These are phyloP conservation scores for Juglanconis sp. DNA, from an alignment of 2,329 filamentous ascomycete species.

Conservation along the genomic window DNA sequence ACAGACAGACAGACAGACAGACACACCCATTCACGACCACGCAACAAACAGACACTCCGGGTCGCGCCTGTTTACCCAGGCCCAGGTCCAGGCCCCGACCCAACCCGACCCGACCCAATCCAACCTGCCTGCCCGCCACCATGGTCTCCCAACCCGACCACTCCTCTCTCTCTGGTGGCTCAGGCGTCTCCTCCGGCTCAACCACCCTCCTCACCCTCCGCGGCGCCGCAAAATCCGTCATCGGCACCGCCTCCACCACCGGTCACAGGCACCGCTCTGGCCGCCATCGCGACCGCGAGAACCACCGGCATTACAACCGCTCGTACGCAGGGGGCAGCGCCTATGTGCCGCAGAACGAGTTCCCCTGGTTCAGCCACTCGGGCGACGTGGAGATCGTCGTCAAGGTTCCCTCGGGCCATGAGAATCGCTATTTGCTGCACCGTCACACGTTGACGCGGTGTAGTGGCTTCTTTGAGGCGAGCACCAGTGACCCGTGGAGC, in stretches of 20 bases:
- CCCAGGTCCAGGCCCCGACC: not conserved
- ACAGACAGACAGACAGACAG: not conserved
- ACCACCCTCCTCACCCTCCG: constrained; percentile 30
- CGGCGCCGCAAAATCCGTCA: constrained; percentile 28
- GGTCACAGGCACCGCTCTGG: constrained; percentile 18
- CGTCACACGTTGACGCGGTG: constrained; percentile 82
- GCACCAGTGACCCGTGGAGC: constrained; percentile 73
- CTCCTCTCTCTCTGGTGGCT: constrained; percentile 20
- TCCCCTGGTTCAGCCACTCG: constrained; percentile 83
- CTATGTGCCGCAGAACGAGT: constrained; percentile 79
- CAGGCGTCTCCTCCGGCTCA: constrained; percentile 11
- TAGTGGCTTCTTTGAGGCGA: constrained; percentile 90
- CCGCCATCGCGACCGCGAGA: constrained; percentile 19
- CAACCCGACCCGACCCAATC: not conserved
- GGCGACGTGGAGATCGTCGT: constrained; percentile 92
- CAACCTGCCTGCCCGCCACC: not conserved
- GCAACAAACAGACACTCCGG: not conserved
- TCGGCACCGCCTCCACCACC: constrained; percentile 25
- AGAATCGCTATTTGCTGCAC: constrained; percentile 85
- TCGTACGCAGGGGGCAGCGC: constrained; percentile 71
- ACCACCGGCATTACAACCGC: constrained; percentile 62
- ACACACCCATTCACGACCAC: not conserved
- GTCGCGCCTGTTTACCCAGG: not conserved
- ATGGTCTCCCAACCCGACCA: constrained; percentile 34
- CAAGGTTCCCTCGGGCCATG: constrained; percentile 59